phyloP scores from a whole-genome alignment of 805 yeast species.

The Maudiozyma turicensis region DNA sequence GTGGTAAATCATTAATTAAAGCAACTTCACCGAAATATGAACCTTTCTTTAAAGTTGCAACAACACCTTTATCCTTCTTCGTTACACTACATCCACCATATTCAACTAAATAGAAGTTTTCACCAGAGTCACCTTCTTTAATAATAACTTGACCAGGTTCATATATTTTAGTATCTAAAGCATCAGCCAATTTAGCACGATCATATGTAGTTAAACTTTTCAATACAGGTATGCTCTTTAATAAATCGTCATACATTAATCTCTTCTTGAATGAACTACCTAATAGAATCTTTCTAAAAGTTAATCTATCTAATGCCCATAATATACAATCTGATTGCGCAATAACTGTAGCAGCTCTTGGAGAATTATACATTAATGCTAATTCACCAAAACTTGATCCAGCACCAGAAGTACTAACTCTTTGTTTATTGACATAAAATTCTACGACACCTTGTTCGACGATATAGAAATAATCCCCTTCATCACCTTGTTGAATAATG shows the following conservation, averaged over 20 bases:
- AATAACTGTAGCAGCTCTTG: slow-evolving; percentile 90
- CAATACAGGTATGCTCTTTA: slow-evolving; percentile 78
- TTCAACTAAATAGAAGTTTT: slow-evolving; percentile 64
- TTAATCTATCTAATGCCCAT: slow-evolving; percentile 90
- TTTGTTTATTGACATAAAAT: slow-evolving; percentile 53
- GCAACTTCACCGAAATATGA: slow-evolving; percentile 97
- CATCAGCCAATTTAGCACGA: slow-evolving; percentile 89
- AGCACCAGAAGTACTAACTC: slow-evolving; percentile 66
- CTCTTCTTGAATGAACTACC: slow-evolving; percentile 89
- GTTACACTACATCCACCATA: slow-evolving; percentile 74
- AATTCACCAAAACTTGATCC: slow-evolving; percentile 94
- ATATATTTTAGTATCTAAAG: slow-evolving; percentile 69
- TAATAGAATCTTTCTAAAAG: slow-evolving; percentile 82
- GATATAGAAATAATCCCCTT: slow-evolving; percentile 15
- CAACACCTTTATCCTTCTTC: slow-evolving; percentile 48
- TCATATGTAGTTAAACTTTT: slow-evolving; percentile 65
- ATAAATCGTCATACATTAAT: slow-evolving; percentile 78
- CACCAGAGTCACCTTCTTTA: slow-evolving; percentile 78
- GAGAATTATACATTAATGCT: slow-evolving; percentile 94
- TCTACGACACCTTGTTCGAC: slow-evolving; percentile 58
- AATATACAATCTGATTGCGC: slow-evolving; percentile 63
- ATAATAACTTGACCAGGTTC: slow-evolving; percentile 67
- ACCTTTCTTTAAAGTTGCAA: slow-evolving; percentile 59
- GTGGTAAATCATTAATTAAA: slow-evolving; percentile 77
- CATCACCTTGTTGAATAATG: slow-evolving; percentile 27